Evolutionary conservation across 306 rosid species (phyloP), one percentile per base, ranked within the genome.

Genomic region (Trichosanthes truncata): DNA sequence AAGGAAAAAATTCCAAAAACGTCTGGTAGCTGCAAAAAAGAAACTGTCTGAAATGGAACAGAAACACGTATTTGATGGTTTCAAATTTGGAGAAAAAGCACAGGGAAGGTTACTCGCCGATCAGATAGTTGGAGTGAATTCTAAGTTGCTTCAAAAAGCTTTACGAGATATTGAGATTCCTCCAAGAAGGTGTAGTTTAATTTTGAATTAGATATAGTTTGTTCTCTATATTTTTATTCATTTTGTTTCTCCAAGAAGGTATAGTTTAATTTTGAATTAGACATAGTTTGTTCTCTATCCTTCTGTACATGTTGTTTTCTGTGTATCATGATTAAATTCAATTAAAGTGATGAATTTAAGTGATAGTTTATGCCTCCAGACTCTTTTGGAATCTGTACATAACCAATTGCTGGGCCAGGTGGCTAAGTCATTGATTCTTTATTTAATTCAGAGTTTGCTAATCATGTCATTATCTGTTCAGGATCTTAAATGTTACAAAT

Each of bases 1-100:
- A 80, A 88, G 87, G 84, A 93, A 88, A 81, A 95, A 95, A 86
- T 86, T 87, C 67, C 92, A 89, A 78, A 92, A 85, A 89, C 91
- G 82, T 33, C 97, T 95, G 81, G 87, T 93, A 81, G 91, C 93
- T 60, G 97, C 97, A 0, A 95, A 95, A 85, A 95, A 91, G 96
- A 93, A 90, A 85, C 91, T 95, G 29, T 51, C 75, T 80, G 97
- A 95, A 78, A 81, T 95, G 91, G 97, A 90, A 74, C 97, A 95
- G 82, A 81, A 89, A 29, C 98, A 95, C 80, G 83, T 91, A 80
- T 95, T 93, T 68, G 83, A 89, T 85, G 98, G 98, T 79, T 84
- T 85, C 81, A 87, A 84, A 81, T 87, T 72, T 86, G 98, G 97
- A 77, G 93, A 92, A 86, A 95, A 90, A 86, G 87, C 82, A 52